A percentile compares a stretch with the other conserved stretches of the same genome.
phyloP scores from a whole-genome alignment of 2,329 filamentous ascomycete genomes.

The Fusarium xyrophilum region DNA sequence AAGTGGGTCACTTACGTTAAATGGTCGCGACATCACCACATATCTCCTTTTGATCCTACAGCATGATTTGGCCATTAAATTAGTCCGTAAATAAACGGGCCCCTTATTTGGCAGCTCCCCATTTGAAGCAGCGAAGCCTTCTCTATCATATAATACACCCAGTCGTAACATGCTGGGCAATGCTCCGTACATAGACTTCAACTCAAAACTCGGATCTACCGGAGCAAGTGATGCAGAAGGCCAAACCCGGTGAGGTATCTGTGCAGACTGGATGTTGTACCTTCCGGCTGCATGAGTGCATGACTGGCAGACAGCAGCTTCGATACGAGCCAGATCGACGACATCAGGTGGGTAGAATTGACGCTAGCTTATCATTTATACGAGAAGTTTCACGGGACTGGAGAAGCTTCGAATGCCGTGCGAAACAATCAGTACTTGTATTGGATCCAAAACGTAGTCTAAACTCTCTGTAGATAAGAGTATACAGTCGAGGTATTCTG shows the following conservation, averaged over 20 bases:
- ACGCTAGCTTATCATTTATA: conserved; percentile 6
- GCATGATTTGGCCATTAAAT: not conserved
- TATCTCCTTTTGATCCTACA: not conserved
- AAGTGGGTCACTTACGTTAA: conserved; percentile 19
- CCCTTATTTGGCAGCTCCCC: not conserved
- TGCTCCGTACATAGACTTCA: not conserved
- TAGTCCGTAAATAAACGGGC: not conserved
- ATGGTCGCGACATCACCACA: not conserved
- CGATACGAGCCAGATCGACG: conserved; percentile 22
- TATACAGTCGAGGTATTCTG: not conserved
- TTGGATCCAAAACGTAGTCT: not conserved
- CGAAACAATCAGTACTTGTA: not conserved
- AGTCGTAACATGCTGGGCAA: not conserved
- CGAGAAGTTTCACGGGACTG: not conserved
- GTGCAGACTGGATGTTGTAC: not conserved
- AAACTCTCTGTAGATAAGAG: too few species aligned
- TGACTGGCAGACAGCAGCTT: not conserved
- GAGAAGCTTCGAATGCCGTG: not conserved
- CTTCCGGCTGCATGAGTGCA: not conserved
- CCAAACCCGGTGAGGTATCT: not conserved
- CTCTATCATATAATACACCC: not conserved
- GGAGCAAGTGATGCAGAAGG: not conserved
- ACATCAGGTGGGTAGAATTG: conserved; percentile 1
- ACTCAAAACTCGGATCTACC: not conserved
- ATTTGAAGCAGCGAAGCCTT: not conserved